Percentiles rank a stretch among this genome's conserved stretches.
Conservation (phyloP, 495 filamentous ascomycete species). For the Hypoxylon fuscum region DNA sequence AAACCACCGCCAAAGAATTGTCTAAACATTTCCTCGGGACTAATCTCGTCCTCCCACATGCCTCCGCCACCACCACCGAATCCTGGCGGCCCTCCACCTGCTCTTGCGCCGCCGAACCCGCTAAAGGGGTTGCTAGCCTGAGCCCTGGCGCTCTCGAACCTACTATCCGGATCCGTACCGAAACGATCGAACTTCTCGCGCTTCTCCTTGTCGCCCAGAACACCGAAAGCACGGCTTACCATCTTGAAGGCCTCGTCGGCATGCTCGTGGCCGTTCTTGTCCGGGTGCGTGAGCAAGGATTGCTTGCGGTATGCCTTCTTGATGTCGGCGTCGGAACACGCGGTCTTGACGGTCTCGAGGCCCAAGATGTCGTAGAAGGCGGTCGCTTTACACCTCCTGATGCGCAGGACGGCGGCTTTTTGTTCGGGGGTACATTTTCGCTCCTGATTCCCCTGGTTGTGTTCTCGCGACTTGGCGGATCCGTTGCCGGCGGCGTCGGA, state of each 20-base stretch:
- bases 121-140: constrained; percentile 73
- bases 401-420: constrained; percentile 86
- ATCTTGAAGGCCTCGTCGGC: constrained; percentile 99
- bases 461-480: constrained; percentile 76
- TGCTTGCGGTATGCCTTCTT: constrained; percentile 96
- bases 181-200: constrained; percentile 84
- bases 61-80: constrained; percentile 61
- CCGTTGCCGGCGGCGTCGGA: constrained; percentile 71
- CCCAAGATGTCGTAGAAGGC: constrained; percentile 92
- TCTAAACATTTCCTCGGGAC: constrained; percentile 94
- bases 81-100: constrained; percentile 47
- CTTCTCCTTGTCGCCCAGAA: constrained; percentile 94
- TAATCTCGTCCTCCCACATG: constrained; percentile 90
- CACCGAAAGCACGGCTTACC: constrained; percentile 91
- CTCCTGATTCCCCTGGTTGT: constrained; percentile 93
- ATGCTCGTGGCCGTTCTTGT: constrained; percentile 97
- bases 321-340: constrained; percentile 80
- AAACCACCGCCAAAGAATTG: constrained; percentile 90
- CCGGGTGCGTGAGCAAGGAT: constrained; percentile 88
- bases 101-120: constrained; percentile 67
- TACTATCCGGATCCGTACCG: constrained; percentile 89
- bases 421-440: constrained; percentile 90
- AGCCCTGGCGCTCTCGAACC: constrained; percentile 71
- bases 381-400: constrained; percentile 81
- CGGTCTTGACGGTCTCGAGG: constrained; percentile 64